Conservation (phyloP, 352 stramenopile species). For the Phytophthora vignae region DNA sequence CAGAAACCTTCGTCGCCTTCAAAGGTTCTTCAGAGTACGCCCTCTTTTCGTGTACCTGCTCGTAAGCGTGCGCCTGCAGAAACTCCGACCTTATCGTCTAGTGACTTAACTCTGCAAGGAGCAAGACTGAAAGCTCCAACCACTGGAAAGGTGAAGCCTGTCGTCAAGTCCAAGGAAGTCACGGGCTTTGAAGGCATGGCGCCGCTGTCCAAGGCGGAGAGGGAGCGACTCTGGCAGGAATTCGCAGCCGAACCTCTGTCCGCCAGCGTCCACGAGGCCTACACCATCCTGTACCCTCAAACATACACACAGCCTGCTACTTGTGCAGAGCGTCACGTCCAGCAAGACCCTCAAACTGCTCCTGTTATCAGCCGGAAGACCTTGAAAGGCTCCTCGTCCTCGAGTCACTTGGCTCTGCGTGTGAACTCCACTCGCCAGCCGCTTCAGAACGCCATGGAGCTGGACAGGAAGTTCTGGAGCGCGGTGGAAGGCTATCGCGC, state of each 20-base stretch:
- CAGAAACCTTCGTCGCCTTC: not conserved
- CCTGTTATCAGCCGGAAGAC: not conserved
- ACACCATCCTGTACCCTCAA: conserved; percentile 63
- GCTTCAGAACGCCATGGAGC: conserved; percentile 29
- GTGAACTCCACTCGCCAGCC: conserved; percentile 21
- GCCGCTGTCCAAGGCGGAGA: conserved; percentile 46
- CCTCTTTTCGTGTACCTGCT: not conserved
- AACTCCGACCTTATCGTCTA: not conserved
- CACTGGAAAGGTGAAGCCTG: not conserved
- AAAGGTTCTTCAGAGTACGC: not conserved
- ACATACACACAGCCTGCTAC: conserved; percentile 34
- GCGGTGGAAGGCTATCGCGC: conserved; percentile 65
- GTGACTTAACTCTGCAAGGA: conserved; percentile 30
- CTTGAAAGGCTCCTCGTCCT: not conserved
- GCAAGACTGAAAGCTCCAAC: conserved; percentile 10
- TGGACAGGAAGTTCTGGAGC: conserved; percentile 71
- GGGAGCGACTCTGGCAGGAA: conserved; percentile 52
- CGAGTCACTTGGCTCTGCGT: conserved; percentile 6
- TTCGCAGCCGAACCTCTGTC: conserved; percentile 49
- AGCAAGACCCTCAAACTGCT: not conserved
- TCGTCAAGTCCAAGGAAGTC: not conserved
- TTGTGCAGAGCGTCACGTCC: not conserved
- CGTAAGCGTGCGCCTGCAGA: not conserved
- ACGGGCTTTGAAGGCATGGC: conserved; percentile 19
- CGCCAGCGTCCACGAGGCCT: conserved; percentile 60